phyloP scores from a whole-genome alignment of 2,329 filamentous ascomycete genomes.

The Monosporascus sp. region DNA sequence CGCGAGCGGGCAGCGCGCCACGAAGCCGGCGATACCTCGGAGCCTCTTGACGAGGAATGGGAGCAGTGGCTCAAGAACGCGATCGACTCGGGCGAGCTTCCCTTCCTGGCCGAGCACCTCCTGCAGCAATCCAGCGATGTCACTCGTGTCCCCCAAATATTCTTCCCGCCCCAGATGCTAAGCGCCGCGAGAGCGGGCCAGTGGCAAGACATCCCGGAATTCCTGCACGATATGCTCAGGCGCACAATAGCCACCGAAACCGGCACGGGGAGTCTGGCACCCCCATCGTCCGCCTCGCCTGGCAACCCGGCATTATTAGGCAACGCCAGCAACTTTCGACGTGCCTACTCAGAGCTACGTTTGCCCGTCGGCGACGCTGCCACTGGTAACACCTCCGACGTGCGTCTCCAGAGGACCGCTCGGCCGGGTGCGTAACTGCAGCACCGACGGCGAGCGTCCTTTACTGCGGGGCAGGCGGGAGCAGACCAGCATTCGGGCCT shows the following conservation, averaged over 20 bases:
- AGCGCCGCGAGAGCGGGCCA: slow-evolving; percentile 49
- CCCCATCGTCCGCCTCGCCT: slow-evolving; percentile 8
- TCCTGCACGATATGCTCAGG: slow-evolving; percentile 48
- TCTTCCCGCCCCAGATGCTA: slow-evolving; percentile 49
- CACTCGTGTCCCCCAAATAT: slow-evolving; percentile 27
- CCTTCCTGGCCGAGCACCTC: slow-evolving; percentile 41
- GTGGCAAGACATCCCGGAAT: slow-evolving; percentile 54
- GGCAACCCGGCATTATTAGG: slow-evolving; percentile 8
- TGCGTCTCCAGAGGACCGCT: slow-evolving; percentile 25
- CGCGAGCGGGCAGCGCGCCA: slow-evolving; percentile 58
- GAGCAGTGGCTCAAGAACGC: slow-evolving; percentile 70
- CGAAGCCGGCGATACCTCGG: slow-evolving; percentile 53
- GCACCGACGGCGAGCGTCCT: not conserved
- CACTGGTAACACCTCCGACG: slow-evolving; percentile 13
- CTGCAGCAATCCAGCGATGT: slow-evolving; percentile 28
- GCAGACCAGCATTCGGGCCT: not conserved
- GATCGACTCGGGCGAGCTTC: slow-evolving; percentile 56
- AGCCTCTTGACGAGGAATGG: slow-evolving; percentile 65
- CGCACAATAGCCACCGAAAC: slow-evolving; percentile 38
- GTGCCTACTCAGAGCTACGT: slow-evolving; percentile 30
- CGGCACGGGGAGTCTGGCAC: slow-evolving; percentile 4
- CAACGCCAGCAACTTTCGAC: slow-evolving; percentile 13
- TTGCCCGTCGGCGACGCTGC: slow-evolving; percentile 32
- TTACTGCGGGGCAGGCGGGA: not conserved
- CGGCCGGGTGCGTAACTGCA: slow-evolving; percentile 25